These are phyloP conservation scores for Ogataea angusta DNA, from an alignment of 805 yeast genomes.

Conservation along the genomic window DNA sequence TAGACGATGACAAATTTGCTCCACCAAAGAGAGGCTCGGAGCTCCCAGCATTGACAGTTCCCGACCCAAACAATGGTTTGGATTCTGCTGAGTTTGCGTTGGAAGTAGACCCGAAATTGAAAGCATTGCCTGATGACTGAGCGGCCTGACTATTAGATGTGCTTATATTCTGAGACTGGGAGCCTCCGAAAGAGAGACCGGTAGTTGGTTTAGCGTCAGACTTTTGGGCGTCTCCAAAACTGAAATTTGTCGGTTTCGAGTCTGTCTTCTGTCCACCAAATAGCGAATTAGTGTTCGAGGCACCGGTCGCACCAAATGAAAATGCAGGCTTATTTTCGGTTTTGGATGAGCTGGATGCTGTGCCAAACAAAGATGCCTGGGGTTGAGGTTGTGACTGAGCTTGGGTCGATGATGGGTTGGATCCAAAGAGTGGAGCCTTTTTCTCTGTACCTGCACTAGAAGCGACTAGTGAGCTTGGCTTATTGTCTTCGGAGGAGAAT, in stretches of 20 bases:
- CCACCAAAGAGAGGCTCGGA: neutral
- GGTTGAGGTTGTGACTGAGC: neutral
- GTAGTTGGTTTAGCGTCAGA: conserved; percentile 12
- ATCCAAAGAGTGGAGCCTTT: conserved; percentile 2
- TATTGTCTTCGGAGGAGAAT: conserved; percentile 8
- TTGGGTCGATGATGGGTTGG: neutral
- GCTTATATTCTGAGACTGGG: conserved; percentile 9
- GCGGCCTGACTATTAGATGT: conserved; percentile 7
- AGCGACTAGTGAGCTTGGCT: neutral
- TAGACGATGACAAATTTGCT: neutral
- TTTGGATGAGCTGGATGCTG: conserved; percentile 7
- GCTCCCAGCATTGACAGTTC: neutral
- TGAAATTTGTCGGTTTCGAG: neutral
- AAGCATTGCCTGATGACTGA: neutral
- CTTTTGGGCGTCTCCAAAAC: neutral
- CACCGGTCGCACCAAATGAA: conserved; percentile 9
- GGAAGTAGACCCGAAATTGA: conserved; percentile 1
- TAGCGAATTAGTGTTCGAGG: neutral
- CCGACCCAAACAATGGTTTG: neutral
- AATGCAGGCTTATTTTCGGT: conserved; percentile 9
- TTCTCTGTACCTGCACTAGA: neutral
- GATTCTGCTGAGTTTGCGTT: neutral
- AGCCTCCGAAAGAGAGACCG: conserved; percentile 12
- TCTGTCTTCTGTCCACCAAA: conserved; percentile 18
- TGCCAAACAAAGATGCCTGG: conserved; percentile 21